These are phyloP conservation scores for Inonotus obliquus DNA, from an alignment of 1,284 basidiomycete genomes.

Conservation along the genomic window DNA sequence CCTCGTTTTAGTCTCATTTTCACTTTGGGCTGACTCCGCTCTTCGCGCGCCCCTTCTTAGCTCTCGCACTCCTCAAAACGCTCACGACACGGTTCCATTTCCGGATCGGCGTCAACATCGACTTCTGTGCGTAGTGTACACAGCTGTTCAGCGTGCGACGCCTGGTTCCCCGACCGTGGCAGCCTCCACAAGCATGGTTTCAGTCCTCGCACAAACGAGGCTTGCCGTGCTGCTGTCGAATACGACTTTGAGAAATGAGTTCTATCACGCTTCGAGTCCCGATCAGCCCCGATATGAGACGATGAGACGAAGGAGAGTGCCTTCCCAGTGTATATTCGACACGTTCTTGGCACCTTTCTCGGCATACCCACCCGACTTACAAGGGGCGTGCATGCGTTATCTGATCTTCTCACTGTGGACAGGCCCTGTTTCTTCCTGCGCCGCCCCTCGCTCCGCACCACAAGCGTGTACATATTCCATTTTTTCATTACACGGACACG, in stretches of 20 bases:
- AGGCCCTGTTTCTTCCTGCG: not conserved
- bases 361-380: not conserved
- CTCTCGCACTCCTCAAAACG: constrained; percentile 19
- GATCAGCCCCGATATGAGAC: not conserved
- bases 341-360: constrained; percentile 1
- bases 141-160: constrained; percentile 66
- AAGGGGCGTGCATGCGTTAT: not conserved
- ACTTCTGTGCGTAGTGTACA: constrained; percentile 24
- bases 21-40: not conserved
- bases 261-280: not conserved
- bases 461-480: not conserved
- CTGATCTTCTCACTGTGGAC: constrained; percentile 3
- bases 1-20: not conserved
- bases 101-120: constrained; percentile 6
- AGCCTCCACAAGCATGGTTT: constrained; percentile 55
- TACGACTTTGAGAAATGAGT: constrained; percentile 57
- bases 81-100: constrained; percentile 11
- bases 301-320: not conserved
- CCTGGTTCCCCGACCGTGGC: constrained; percentile 51
- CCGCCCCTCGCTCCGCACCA: constrained; percentile 1
- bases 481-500: not conserved
- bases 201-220: constrained; percentile 49
- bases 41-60: constrained; percentile 7
- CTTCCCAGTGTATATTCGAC: not conserved
- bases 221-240: constrained; percentile 64